These are phyloP conservation scores for Nicotiana sylvestris DNA, from an alignment of 257 asterid species.

Conservation along the genomic window DNA sequence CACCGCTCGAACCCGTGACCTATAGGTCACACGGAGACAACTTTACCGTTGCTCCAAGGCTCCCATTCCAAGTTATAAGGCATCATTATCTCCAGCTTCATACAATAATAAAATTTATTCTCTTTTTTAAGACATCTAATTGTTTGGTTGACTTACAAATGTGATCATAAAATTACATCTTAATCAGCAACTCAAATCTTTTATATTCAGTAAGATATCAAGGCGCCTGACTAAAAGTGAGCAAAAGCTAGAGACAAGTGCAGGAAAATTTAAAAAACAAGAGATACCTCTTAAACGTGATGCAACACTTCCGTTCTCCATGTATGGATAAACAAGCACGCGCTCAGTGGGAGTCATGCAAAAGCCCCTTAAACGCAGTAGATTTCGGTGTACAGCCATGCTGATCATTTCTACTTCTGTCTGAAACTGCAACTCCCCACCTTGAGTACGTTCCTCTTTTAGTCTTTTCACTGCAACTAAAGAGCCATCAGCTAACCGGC, in stretches of 20 bases:
- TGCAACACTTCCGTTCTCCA: constrained; percentile 92
- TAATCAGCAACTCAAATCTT: background rate
- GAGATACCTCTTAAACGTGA: constrained; percentile 85
- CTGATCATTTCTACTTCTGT: constrained; percentile 91
- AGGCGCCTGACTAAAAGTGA: background rate
- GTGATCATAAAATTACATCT: background rate
- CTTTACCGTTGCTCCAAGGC: too few species aligned
- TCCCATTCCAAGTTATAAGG: background rate
- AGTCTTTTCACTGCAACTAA: constrained; percentile 40
- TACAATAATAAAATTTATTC: background rate
- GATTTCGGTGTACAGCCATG: constrained; percentile 84
- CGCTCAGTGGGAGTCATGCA: constrained; percentile 92
- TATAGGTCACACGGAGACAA: too few species aligned
- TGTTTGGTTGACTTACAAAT: background rate
- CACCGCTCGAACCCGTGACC: too few species aligned
- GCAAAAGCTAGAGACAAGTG: constrained; percentile 5
- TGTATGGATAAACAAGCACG: constrained; percentile 85
- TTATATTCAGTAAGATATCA: constrained; percentile 1
- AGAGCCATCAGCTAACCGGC: constrained; percentile 37
- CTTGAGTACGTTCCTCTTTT: constrained; percentile 39
- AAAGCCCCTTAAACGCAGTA: constrained; percentile 80
- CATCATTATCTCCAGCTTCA: background rate
- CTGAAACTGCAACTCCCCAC: constrained; percentile 55
- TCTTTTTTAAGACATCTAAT: background rate
- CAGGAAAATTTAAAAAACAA: background rate